A percentile compares a stretch with the other conserved stretches of the same genome.
Evolutionary conservation across 1,139 yeast species (phyloP).

Genomic region (Williopsis jadinii): DNA sequence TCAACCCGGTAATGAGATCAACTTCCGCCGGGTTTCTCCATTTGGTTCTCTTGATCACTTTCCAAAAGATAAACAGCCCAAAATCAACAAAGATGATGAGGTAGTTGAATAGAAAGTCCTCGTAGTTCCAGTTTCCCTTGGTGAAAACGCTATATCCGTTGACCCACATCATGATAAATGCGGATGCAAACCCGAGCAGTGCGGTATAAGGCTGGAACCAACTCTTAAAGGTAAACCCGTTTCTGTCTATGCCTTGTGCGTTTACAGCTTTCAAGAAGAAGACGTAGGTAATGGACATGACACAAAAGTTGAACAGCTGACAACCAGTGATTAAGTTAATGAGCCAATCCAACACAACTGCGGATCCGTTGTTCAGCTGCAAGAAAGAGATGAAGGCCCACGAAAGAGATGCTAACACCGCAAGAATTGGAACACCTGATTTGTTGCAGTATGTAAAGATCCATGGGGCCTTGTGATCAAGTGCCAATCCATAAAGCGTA

Average conservation of each 20-base stretch:
- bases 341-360: constrained; percentile 67
- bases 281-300: constrained; percentile 55
- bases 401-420: constrained; percentile 35
- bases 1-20: constrained; percentile 47
- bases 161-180: constrained; percentile 50
- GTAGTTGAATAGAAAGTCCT: constrained; percentile 60
- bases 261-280: constrained; percentile 58
- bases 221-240: constrained; percentile 48
- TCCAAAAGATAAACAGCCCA: constrained; percentile 50
- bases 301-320: constrained; percentile 64
- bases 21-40: constrained; percentile 42
- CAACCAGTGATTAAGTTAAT: constrained; percentile 75
- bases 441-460: constrained; percentile 42
- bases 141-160: constrained; percentile 65
- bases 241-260: constrained; percentile 51
- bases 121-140: constrained; percentile 53
- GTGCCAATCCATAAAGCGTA: constrained; percentile 55
- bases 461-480: constrained; percentile 55
- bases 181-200: constrained; percentile 41
- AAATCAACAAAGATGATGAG: constrained; percentile 61
- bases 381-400: constrained; percentile 39
- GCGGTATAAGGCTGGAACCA: constrained; percentile 55
- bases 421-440: constrained; percentile 43
- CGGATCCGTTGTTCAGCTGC: constrained; percentile 54
- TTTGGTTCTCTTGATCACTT: constrained; percentile 38